Evolutionary conservation across 139 green algal genomes (phyloP).

Genomic region (Closterium sp.): DNA sequence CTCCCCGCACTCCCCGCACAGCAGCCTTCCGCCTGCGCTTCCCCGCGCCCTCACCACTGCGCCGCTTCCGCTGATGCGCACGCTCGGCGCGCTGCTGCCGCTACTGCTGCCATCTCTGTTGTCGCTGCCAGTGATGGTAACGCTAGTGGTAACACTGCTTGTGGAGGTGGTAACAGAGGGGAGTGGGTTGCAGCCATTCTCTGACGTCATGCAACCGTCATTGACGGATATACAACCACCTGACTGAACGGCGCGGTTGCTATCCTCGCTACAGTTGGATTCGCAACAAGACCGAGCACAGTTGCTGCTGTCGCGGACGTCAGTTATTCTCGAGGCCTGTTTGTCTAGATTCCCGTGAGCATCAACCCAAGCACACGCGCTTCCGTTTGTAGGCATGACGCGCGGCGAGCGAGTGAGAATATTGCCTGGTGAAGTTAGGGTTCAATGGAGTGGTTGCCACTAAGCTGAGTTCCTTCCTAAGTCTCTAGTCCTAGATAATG

Average conservation of each 20-base stretch:
- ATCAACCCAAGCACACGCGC: neutral
- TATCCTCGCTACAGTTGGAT: neutral
- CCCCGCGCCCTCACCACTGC: neutral
- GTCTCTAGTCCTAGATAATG: too few species aligned
- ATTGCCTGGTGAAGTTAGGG: too few species aligned
- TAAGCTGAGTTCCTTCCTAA: too few species aligned
- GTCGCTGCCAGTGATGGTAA: neutral
- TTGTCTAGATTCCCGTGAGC: neutral
- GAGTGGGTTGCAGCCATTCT: neutral
- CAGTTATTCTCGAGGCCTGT: neutral
- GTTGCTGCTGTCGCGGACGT: neutral
- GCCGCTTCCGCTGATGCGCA: neutral
- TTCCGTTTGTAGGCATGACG: neutral
- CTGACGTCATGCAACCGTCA: neutral
- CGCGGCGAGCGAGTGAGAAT: too few species aligned
- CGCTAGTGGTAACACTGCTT: neutral
- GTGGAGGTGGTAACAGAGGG: neutral
- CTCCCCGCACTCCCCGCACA: slow-evolving; percentile 18
- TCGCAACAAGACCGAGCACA: neutral
- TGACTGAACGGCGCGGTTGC: neutral
- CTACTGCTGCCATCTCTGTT: neutral
- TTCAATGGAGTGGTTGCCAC: too few species aligned
- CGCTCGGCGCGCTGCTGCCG: neutral
- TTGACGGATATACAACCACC: neutral
- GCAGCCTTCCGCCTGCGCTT: neutral